Evolutionary conservation across 139 green algal species (phyloP).

Genomic region (Chloropicon primus): DNA sequence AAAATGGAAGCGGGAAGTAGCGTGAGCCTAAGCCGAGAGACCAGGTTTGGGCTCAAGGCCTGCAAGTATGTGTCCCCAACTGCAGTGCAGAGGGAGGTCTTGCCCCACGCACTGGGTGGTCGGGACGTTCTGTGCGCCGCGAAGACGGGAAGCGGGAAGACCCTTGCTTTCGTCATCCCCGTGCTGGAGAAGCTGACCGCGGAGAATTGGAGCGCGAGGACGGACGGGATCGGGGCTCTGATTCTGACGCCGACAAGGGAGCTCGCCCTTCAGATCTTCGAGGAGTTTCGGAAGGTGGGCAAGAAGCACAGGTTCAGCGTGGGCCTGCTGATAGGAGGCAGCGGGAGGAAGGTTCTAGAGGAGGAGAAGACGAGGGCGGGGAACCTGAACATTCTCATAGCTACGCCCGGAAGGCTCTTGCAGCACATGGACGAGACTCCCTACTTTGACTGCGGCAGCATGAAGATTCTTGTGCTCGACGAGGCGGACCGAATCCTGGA

Average conservation of each 20-base stretch:
- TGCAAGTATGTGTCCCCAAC: slow-evolving; percentile 36
- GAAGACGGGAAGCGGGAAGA: slow-evolving; percentile 97
- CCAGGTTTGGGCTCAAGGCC: not conserved
- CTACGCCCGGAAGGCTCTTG: slow-evolving; percentile 84
- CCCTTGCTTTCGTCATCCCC: slow-evolving; percentile 86
- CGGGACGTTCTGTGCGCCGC: slow-evolving; percentile 88
- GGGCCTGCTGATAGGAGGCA: slow-evolving; percentile 85
- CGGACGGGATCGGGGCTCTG: slow-evolving; percentile 84
- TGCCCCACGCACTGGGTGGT: slow-evolving; percentile 81
- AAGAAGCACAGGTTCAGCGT: slow-evolving; percentile 60
- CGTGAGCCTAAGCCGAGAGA: not conserved
- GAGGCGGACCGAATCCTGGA: slow-evolving; percentile 95
- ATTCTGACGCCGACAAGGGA: slow-evolving; percentile 90
- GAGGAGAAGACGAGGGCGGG: slow-evolving; percentile 42
- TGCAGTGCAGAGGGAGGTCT: slow-evolving; percentile 78
- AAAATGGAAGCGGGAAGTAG: not conserved
- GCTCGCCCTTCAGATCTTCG: slow-evolving; percentile 80
- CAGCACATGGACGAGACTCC: slow-evolving; percentile 99
- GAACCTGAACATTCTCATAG: slow-evolving; percentile 81
- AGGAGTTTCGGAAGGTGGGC: slow-evolving; percentile 46
- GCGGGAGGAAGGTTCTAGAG: slow-evolving; percentile 52
- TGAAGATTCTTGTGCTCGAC: slow-evolving; percentile 81
- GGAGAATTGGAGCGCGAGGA: slow-evolving; percentile 43
- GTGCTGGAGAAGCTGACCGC: slow-evolving; percentile 85
- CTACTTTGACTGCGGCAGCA: slow-evolving; percentile 59